Conservation (phyloP, 257 asterid genomes). For the Capsicum chinense region DNA sequence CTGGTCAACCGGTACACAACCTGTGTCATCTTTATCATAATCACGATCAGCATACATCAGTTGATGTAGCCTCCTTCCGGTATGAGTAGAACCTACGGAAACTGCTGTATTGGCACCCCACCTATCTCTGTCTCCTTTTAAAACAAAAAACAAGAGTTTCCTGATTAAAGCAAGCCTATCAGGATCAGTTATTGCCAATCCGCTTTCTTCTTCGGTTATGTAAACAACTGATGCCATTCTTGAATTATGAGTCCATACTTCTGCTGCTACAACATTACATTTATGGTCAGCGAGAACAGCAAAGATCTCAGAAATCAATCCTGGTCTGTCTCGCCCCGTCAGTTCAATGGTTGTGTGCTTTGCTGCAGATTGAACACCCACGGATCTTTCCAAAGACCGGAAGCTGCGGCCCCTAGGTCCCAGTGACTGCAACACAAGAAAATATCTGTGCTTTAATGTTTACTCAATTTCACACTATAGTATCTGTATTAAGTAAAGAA, state of each 20-base stretch:
- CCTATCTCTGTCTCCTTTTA: constrained; percentile 69
- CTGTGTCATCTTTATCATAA: constrained; percentile 38
- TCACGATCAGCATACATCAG: constrained; percentile 78
- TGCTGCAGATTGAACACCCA: constrained; percentile 63
- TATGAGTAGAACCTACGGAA: constrained; percentile 70
- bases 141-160: constrained; percentile 66
- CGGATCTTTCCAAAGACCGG: constrained; percentile 60
- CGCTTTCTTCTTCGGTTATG: constrained; percentile 68
- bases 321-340: constrained; percentile 81
- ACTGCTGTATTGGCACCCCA: constrained; percentile 70
- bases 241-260: constrained; percentile 94
- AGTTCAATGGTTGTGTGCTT: constrained; percentile 76
- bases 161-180: constrained; percentile 62
- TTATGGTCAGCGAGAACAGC: constrained; percentile 83
- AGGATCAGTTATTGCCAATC: constrained; percentile 61
- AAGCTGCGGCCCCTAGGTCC: constrained; percentile 58
- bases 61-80: constrained; percentile 80
- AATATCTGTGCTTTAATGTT: not conserved
- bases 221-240: constrained; percentile 84
- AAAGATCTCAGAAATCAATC: constrained; percentile 77
- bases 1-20: constrained; percentile 33
- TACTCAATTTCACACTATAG: not conserved
- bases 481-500: not conserved
- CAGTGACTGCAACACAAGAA: constrained; percentile 53
- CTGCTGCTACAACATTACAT: constrained; percentile 79